Percentiles rank a stretch among this genome's conserved stretches.
Conservation (phyloP, 2,329 filamentous ascomycete genomes). For the Aspergillus aculeatinus region DNA sequence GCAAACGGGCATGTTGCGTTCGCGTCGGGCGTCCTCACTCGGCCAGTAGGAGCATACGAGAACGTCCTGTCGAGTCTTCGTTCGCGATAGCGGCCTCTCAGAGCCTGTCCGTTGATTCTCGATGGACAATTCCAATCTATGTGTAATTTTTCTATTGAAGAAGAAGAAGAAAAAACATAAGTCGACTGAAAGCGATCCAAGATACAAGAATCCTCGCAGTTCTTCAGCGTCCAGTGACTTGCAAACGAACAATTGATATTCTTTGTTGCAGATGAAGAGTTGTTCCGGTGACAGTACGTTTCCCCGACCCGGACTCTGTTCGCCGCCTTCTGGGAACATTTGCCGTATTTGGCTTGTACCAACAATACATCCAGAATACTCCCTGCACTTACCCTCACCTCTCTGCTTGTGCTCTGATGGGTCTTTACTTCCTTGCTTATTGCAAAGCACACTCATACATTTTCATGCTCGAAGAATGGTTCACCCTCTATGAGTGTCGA, state of each 20-base stretch:
- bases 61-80: neutral
- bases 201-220: neutral
- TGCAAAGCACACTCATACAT: neutral
- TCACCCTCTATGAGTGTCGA: neutral
- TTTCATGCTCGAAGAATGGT: neutral
- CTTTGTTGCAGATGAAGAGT: neutral
- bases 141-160: neutral
- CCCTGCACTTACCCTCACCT: no score
- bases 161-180: neutral
- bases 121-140: neutral
- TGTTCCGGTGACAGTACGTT: slow-evolving; percentile 20
- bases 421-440: no score
- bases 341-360: neutral
- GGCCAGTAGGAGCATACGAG: neutral
- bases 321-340: neutral
- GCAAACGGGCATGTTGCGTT: slow-evolving; percentile 53
- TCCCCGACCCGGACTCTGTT: slow-evolving; percentile 1
- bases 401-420: neutral
- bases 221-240: neutral
- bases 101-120: neutral
- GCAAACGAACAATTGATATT: neutral
- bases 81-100: neutral
- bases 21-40: neutral
- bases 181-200: neutral
- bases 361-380: neutral